Evolutionary conservation across 805 yeast species (phyloP).

Genomic region (Torulaspora indica): DNA sequence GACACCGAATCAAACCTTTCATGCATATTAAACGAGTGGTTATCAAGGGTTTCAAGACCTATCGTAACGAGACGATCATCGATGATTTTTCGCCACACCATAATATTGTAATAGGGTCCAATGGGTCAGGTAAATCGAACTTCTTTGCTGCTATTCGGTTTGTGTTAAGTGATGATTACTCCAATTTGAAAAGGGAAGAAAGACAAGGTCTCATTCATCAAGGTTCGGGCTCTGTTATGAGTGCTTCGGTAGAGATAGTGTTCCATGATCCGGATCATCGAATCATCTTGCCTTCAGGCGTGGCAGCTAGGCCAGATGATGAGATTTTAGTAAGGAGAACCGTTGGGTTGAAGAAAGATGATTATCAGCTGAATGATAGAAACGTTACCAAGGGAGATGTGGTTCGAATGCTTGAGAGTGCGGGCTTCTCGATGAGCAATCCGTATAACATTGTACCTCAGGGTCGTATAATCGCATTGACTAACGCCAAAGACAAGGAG

Average conservation of each 20-base stretch:
- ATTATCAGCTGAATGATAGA: slow-evolving; percentile 76
- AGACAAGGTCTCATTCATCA: slow-evolving; percentile 84
- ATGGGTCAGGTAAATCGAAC: slow-evolving; percentile 96
- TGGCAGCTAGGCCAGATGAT: slow-evolving; percentile 41
- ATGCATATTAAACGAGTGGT: slow-evolving; percentile 51
- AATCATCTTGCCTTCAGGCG: slow-evolving; percentile 52
- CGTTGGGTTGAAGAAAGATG: slow-evolving; percentile 89
- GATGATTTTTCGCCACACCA: slow-evolving; percentile 74
- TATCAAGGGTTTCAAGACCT: slow-evolving; percentile 92
- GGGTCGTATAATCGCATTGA: slow-evolving; percentile 81
- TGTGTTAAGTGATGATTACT: slow-evolving; percentile 84
- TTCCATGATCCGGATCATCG: slow-evolving; percentile 78
- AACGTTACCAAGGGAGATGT: slow-evolving; percentile 76
- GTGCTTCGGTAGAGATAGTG: slow-evolving; percentile 86
- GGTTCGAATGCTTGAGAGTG: slow-evolving; percentile 77
- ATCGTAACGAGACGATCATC: slow-evolving; percentile 73
- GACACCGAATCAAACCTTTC: not conserved
- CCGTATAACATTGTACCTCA: slow-evolving; percentile 98
- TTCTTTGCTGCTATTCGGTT: slow-evolving; percentile 93
- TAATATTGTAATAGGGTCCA: slow-evolving; percentile 85
- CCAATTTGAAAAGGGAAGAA: slow-evolving; percentile 78
- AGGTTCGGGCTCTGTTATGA: slow-evolving; percentile 84
- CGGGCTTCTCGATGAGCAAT: slow-evolving; percentile 85
- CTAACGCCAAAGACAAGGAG: slow-evolving; percentile 84
- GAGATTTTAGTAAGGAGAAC: slow-evolving; percentile 80